phyloP scores from a whole-genome alignment of 2,329 filamentous ascomycete genomes.

The Tolypocladium paradoxum region DNA sequence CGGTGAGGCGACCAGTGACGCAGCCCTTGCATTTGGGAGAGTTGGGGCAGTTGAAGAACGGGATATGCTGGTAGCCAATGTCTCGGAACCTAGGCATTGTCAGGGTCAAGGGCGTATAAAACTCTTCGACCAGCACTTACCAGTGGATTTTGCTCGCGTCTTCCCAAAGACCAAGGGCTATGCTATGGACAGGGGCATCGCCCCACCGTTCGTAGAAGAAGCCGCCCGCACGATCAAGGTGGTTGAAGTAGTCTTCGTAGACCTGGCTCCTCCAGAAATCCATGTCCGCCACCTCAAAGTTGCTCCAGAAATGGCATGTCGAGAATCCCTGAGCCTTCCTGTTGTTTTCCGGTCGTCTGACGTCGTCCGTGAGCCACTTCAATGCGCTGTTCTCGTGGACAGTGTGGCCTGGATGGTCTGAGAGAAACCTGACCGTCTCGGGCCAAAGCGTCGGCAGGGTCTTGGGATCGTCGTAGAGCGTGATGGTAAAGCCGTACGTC shows the following conservation, averaged over 20 bases:
- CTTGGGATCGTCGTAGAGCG: constrained; percentile 82
- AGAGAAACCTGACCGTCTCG: constrained; percentile 85
- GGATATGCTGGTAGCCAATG: constrained; percentile 96
- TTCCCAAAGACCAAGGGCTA: constrained; percentile 85
- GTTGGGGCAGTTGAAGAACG: constrained; percentile 98
- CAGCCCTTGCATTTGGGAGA: constrained; percentile 88
- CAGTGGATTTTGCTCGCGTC: constrained; percentile 87
- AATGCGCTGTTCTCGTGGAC: constrained; percentile 76
- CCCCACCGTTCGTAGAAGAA: constrained; percentile 99
- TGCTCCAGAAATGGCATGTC: constrained; percentile 98
- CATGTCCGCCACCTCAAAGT: constrained; percentile 94
- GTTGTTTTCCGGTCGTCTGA: constrained; percentile 69
- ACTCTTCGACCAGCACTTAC: constrained; percentile 37
- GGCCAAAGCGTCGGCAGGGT: constrained; percentile 87
- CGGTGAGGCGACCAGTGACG: constrained; percentile 75
- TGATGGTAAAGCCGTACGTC: constrained; percentile 98
- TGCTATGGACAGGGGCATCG: constrained; percentile 92
- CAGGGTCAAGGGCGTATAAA: constrained; percentile 3
- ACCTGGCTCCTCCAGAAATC: constrained; percentile 81
- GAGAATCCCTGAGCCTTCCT: constrained; percentile 81
- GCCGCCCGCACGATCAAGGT: constrained; percentile 89
- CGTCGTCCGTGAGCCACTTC: constrained; percentile 73
- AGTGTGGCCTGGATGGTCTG: constrained; percentile 65
- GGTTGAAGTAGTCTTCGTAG: constrained; percentile 94
- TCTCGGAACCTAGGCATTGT: constrained; percentile 76